Conservation (phyloP, 495 filamentous ascomycete species). For the Geopyxis carbonaria region DNA sequence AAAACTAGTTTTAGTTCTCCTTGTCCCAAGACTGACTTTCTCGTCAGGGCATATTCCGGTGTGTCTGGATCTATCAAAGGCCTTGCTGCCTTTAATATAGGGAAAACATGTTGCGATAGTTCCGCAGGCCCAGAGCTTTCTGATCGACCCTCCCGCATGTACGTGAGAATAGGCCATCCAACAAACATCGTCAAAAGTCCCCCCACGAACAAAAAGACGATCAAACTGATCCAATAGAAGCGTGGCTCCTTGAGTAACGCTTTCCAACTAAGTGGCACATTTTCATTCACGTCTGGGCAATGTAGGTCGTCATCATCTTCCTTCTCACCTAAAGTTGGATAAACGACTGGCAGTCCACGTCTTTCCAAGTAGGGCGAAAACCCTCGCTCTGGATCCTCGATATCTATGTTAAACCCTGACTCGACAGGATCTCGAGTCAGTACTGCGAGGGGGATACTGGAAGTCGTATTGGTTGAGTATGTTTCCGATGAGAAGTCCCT, state of each 20-base stretch:
- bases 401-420: background rate
- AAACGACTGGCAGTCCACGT: slow-evolving; percentile 8
- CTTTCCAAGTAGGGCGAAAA: slow-evolving; percentile 10
- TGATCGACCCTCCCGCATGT: slow-evolving; percentile 32
- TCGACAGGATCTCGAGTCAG: background rate
- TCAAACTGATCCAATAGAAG: slow-evolving; percentile 24
- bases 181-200: slow-evolving; percentile 54
- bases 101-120: background rate
- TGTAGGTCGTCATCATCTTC: slow-evolving; percentile 67
- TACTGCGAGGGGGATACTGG: too few species aligned
- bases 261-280: slow-evolving; percentile 41
- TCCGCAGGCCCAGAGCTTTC: background rate
- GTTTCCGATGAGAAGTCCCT: background rate
- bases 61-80: slow-evolving; percentile 60
- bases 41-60: slow-evolving; percentile 40
- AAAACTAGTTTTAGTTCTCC: slow-evolving; percentile 49
- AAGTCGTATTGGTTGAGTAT: too few species aligned
- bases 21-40: slow-evolving; percentile 40
- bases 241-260: too few species aligned
- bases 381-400: slow-evolving; percentile 13
- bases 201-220: slow-evolving; percentile 42
- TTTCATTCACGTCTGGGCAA: slow-evolving; percentile 46
- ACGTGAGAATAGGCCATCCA: slow-evolving; percentile 42
- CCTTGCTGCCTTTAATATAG: slow-evolving; percentile 33
- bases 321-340: slow-evolving; percentile 31